Evolutionary conservation across 768 basidiomycete species (phyloP).

Genomic region (Collybia mongolica): DNA sequence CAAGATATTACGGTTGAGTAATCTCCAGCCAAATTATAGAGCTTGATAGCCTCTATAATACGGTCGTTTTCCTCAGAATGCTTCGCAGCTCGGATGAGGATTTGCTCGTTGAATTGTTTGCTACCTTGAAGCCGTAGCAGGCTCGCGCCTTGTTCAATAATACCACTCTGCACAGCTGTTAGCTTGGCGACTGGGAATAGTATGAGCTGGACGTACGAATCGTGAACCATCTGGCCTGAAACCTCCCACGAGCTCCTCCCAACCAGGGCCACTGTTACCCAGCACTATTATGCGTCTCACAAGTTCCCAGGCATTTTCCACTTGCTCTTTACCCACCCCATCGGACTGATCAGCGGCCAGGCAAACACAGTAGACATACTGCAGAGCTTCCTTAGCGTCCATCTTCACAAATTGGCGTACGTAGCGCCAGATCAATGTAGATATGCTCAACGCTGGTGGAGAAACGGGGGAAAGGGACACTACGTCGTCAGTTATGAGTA

Average conservation of each 20-base stretch:
- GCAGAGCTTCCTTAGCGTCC: conserved; percentile 91
- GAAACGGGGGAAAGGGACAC: conserved; percentile 69
- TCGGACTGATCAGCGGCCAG: conserved; percentile 70
- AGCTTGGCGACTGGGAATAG: background rate
- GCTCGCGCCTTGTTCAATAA: conserved; percentile 80
- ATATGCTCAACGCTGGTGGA: conserved; percentile 74
- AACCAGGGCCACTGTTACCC: conserved; percentile 75
- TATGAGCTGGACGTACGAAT: conserved; percentile 47
- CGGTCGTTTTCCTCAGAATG: conserved; percentile 84
- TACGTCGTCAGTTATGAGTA: conserved; percentile 21
- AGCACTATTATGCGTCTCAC: conserved; percentile 76
- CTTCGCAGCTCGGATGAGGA: conserved; percentile 81
- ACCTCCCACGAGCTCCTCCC: conserved; percentile 95
- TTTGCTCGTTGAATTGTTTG: conserved; percentile 73
- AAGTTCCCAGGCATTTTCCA: conserved; percentile 79
- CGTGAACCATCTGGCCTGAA: conserved; percentile 87
- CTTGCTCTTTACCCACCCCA: conserved; percentile 79
- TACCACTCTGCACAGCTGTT: conserved; percentile 58
- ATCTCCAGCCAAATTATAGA: conserved; percentile 94
- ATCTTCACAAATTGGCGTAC: conserved; percentile 89
- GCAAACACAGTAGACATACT: conserved; percentile 89
- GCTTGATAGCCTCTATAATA: conserved; percentile 86
- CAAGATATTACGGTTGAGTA: conserved; percentile 85
- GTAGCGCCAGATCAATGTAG: conserved; percentile 90
- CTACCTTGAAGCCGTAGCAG: conserved; percentile 70